Percentiles rank a stretch among this genome's conserved stretches.
Evolutionary conservation across 345 rosid genomes (phyloP).

Genomic region (Citrus hindsii): DNA sequence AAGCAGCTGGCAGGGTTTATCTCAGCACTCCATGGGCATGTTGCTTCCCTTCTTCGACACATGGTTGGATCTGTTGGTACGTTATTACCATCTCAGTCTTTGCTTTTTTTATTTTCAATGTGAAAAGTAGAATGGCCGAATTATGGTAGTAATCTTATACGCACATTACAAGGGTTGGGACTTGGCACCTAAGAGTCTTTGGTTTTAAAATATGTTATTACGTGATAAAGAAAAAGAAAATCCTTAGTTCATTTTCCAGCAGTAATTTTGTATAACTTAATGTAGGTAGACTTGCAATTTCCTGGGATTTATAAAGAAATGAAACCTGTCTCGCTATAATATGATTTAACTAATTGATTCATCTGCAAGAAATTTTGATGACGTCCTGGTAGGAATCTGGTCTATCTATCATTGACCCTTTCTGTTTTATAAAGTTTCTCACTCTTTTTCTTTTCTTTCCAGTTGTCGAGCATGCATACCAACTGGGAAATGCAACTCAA

Average conservation of each 20-base stretch:
- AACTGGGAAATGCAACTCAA: constrained; percentile 68
- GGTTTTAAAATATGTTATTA: neutral
- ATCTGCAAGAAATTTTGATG: neutral
- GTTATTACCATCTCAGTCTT: constrained; percentile 10
- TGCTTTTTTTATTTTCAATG: neutral
- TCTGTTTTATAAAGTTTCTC: neutral
- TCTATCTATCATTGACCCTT: neutral
- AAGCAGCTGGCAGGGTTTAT: constrained; percentile 67
- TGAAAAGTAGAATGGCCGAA: neutral
- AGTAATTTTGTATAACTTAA: neutral
- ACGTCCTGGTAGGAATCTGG: neutral
- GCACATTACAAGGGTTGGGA: neutral
- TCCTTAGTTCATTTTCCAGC: neutral
- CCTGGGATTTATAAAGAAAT: neutral
- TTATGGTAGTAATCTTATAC: neutral
- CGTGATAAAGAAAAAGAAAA: neutral
- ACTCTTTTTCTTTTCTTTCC: constrained; percentile 16
- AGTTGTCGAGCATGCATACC: constrained; percentile 89
- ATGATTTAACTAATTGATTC: neutral
- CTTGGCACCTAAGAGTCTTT: neutral
- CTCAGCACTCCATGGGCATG: constrained; percentile 73
- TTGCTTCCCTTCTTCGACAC: constrained; percentile 78
- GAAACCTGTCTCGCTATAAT: neutral
- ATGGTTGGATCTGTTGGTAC: constrained; percentile 92
- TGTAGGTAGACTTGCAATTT: neutral